phyloP scores from a whole-genome alignment of 2,329 filamentous ascomycete species.

The Apiospora saccharicola region DNA sequence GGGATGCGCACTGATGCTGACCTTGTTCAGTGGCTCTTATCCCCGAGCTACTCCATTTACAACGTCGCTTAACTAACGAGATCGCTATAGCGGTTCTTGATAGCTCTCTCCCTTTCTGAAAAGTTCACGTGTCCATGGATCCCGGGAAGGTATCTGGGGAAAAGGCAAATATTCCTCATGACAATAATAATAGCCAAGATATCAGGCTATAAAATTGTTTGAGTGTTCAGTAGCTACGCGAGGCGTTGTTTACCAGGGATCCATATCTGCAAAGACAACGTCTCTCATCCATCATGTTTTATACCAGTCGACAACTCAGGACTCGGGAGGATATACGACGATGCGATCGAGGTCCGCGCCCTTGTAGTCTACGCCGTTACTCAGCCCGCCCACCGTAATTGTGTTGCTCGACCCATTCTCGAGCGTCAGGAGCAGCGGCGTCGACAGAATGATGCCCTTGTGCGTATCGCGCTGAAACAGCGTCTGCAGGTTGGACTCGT shows the following conservation, averaged over 20 bases:
- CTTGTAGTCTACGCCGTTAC: slow-evolving; percentile 63
- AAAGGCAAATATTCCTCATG: no score
- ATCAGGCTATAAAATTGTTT: neutral
- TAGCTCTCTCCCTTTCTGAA: no score
- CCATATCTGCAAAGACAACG: no score
- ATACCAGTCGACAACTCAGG: slow-evolving; percentile 20
- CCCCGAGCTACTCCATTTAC: neutral
- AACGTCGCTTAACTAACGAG: neutral
- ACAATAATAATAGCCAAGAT: no score
- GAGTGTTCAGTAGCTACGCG: no score
- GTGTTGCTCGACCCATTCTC: slow-evolving; percentile 58
- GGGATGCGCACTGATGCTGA: neutral
- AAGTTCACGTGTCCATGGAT: no score
- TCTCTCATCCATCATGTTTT: neutral
- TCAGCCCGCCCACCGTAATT: slow-evolving; percentile 64
- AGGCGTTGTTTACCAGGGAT: no score
- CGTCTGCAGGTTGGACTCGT: slow-evolving; percentile 56
- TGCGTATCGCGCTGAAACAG: slow-evolving; percentile 62
- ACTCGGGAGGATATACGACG: slow-evolving; percentile 65
- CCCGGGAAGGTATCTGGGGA: no score
- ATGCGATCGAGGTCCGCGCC: slow-evolving; percentile 66
- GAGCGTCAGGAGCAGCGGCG: slow-evolving; percentile 61
- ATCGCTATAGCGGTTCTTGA: neutral
- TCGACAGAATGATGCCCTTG: slow-evolving; percentile 66
- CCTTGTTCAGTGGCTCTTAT: neutral